Percentiles rank a stretch among this genome's conserved stretches.
Conservation (phyloP, 2,329 filamentous ascomycete genomes). For the Claviceps quebecensis region DNA sequence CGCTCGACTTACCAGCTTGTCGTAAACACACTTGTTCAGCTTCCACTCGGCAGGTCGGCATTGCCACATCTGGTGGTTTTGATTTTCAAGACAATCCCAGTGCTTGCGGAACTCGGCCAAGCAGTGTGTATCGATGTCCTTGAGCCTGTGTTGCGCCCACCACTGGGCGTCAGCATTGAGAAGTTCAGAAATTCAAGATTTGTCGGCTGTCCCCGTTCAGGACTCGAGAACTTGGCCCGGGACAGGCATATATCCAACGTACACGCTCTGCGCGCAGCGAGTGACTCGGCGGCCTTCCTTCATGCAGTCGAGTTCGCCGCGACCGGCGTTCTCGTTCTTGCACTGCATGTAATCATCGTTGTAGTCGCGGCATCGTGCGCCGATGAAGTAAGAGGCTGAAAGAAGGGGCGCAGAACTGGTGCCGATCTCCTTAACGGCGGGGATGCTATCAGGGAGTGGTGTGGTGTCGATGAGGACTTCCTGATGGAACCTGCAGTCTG, state of each 20-base stretch:
- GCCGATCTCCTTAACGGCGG: conserved; percentile 85
- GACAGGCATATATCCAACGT: conserved; percentile 28
- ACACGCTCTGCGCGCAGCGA: conserved; percentile 92
- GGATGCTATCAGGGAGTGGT: conserved; percentile 81
- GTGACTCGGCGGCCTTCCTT: conserved; percentile 95
- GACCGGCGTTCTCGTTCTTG: conserved; percentile 86
- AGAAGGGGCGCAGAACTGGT: conserved; percentile 83
- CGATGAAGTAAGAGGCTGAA: conserved; percentile 92
- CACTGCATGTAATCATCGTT: conserved; percentile 99
- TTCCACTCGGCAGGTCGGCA: conserved; percentile 79
- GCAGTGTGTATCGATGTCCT: conserved; percentile 93
- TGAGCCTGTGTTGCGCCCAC: conserved; percentile 43
- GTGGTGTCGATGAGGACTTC: conserved; percentile 89
- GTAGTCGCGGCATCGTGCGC: conserved; percentile 83
- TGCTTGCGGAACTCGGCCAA: conserved; percentile 81
- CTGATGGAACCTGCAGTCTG: conserved; percentile 70
- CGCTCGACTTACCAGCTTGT: conserved; percentile 65
- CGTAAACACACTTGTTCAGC: conserved; percentile 88
- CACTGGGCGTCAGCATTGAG: conserved; percentile 3
- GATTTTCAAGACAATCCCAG: conserved; percentile 91
- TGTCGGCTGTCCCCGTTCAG: neutral
- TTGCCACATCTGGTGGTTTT: conserved; percentile 96
- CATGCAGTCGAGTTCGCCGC: conserved; percentile 86
- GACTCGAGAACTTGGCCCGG: neutral
- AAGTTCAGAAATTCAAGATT: neutral